Evolutionary conservation across 2,329 filamentous ascomycete species (phyloP).

Genomic region (Colletotrichum tofieldiae): DNA sequence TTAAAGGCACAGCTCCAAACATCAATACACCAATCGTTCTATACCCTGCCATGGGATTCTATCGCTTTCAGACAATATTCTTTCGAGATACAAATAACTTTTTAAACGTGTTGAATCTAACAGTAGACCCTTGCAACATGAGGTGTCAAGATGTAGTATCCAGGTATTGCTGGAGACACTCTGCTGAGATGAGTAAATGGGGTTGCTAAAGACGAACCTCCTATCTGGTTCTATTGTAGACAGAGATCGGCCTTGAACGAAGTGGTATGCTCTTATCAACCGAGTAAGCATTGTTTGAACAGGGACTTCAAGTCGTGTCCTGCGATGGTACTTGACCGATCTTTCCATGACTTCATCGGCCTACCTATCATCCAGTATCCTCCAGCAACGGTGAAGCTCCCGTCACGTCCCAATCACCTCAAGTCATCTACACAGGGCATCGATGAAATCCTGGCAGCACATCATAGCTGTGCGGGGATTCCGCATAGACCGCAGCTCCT

Average conservation of each 20-base stretch:
- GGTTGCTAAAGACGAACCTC: neutral
- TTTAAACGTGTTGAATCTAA: no score
- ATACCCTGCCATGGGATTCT: no score
- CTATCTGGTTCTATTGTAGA: neutral
- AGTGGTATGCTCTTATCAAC: neutral
- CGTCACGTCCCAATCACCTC: neutral
- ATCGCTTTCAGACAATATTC: no score
- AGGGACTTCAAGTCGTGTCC: neutral
- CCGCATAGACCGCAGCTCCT: neutral
- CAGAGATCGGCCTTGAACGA: neutral
- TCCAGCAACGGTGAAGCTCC: neutral
- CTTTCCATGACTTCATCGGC: neutral
- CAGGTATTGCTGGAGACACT: neutral
- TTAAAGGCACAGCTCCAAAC: neutral
- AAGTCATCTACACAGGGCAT: neutral
- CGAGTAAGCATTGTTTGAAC: neutral
- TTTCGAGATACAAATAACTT: no score
- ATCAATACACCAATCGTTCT: neutral
- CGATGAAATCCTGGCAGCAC: neutral
- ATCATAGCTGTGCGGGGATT: neutral
- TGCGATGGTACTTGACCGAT: neutral
- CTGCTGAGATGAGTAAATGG: neutral
- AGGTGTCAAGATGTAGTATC: no score
- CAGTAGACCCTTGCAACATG: neutral
- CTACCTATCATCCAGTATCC: neutral